phyloP scores from a whole-genome alignment of 192 early-diverging fungal genomes.

The Backusella circina region DNA sequence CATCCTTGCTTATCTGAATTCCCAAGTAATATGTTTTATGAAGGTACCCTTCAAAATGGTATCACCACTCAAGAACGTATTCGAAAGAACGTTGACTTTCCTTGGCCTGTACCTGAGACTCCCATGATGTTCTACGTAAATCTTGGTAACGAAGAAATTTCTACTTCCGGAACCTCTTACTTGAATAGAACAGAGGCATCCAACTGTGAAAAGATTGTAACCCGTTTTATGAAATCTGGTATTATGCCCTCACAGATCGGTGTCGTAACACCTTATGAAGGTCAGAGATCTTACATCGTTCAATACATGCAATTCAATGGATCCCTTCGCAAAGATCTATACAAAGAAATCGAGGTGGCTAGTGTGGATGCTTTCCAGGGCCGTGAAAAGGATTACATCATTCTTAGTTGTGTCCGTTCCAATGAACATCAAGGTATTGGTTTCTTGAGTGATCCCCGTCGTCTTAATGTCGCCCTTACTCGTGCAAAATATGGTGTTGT shows the following conservation, averaged over 20 bases:
- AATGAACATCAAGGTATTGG: conserved; percentile 98
- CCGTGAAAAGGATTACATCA: conserved; percentile 99
- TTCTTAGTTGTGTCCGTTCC: conserved; percentile 93
- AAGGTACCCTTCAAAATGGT: conserved; percentile 96
- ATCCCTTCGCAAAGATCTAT: conserved; percentile 84
- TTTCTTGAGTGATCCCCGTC: conserved; percentile 88
- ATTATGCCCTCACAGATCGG: conserved; percentile 91
- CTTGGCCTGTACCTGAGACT: conserved; percentile 91
- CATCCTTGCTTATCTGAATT: conserved; percentile 99
- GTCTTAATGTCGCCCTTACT: conserved; percentile 87
- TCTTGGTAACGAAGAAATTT: conserved; percentile 95
- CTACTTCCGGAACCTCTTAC: conserved; percentile 95
- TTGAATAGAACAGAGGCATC: conserved; percentile 96
- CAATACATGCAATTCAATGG: conserved; percentile 96
- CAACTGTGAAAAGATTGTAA: conserved; percentile 96
- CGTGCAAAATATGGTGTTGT: conserved; percentile 93
- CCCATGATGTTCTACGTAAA: conserved; percentile 96
- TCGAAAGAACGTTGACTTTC: conserved; percentile 86
- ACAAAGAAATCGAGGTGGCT: conserved; percentile 99
- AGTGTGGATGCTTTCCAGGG: conserved; percentile 99
- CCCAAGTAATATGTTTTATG: conserved; percentile 99
- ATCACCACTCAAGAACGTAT: conserved; percentile 90
- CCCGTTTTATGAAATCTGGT: conserved; percentile 86
- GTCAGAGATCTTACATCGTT: conserved; percentile 94
- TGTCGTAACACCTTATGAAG: conserved; percentile 98